Percentiles rank a stretch among this genome's conserved stretches.
These are phyloP conservation scores for Madurella fahalii DNA, from an alignment of 2,329 filamentous ascomycete genomes.

Conservation along the genomic window DNA sequence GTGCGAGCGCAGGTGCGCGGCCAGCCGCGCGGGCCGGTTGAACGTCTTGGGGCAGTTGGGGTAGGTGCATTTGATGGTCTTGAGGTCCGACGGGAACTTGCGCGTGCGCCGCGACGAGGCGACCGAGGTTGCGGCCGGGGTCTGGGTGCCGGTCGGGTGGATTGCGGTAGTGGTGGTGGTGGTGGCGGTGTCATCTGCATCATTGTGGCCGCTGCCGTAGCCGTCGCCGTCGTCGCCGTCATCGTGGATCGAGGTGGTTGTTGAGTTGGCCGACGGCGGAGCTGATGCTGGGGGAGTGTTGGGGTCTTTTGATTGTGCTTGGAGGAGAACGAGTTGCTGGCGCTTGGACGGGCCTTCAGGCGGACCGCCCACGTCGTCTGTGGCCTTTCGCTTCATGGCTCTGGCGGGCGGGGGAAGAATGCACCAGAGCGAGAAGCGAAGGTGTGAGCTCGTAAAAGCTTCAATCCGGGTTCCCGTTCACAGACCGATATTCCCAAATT, in stretches of 20 bases:
- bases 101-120: constrained; percentile 35
- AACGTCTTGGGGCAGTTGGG: constrained; percentile 76
- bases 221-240: not conserved
- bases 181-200: not conserved
- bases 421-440: not conserved
- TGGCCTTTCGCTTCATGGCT: constrained; percentile 21
- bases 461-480: not conserved
- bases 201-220: not conserved
- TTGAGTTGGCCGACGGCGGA: not conserved
- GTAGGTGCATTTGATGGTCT: constrained; percentile 72
- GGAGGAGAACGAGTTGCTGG: not conserved
- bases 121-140: constrained; percentile 18
- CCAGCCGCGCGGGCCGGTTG: constrained; percentile 77
- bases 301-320: not conserved
- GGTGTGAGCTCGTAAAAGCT: not conserved
- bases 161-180: not conserved
- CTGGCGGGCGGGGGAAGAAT: not conserved
- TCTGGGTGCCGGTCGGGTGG: constrained; percentile 5
- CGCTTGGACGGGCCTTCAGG: constrained; percentile 7
- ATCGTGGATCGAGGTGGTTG: not conserved
- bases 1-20: constrained; percentile 78
- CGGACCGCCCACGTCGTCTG: not conserved
- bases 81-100: constrained; percentile 65
- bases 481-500: constrained; percentile 12
- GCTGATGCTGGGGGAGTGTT: not conserved